Percentiles rank a stretch among this genome's conserved stretches.
phyloP scores from a whole-genome alignment of 495 filamentous ascomycete species.

The Massariosphaeria phaeospora region DNA sequence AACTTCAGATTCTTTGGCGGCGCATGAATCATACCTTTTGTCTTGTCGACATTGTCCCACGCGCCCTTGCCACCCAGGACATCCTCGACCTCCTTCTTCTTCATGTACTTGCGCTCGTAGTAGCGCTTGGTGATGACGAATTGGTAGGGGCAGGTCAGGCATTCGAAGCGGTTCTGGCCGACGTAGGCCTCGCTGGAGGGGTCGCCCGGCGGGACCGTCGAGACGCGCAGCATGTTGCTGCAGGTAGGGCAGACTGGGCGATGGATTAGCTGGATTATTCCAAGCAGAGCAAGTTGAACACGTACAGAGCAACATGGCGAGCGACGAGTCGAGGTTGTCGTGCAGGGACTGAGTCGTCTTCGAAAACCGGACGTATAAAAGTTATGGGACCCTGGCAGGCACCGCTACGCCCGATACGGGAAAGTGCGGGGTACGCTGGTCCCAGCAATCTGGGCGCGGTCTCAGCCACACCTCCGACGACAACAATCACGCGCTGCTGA shows the following conservation, averaged over 20 bases:
- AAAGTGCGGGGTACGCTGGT: no score
- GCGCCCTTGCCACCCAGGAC: slow-evolving; percentile 81
- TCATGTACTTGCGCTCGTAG: slow-evolving; percentile 67
- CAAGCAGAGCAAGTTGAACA: neutral
- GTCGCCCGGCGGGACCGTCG: slow-evolving; percentile 50
- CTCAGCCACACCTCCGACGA: no score
- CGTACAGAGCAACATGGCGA: slow-evolving; percentile 65
- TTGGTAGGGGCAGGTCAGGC: slow-evolving; percentile 88
- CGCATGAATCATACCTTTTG: slow-evolving; percentile 48
- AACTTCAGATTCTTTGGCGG: no score
- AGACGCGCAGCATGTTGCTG: slow-evolving; percentile 77
- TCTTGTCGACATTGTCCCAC: slow-evolving; percentile 87
- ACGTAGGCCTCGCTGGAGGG: slow-evolving; percentile 37
- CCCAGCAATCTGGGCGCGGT: no score
- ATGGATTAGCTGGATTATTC: neutral
- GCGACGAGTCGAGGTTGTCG: no score
- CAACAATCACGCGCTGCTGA: no score
- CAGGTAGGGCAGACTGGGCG: slow-evolving; percentile 82
- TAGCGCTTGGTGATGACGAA: slow-evolving; percentile 65
- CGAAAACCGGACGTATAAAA: no score
- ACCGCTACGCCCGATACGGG: no score
- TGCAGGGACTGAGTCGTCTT: no score
- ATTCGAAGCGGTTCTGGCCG: slow-evolving; percentile 75
- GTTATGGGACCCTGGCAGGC: no score
- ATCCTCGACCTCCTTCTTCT: slow-evolving; percentile 81